These are phyloP conservation scores for Geotrichum australiense DNA, from an alignment of 1,139 yeast genomes.

Conservation along the genomic window DNA sequence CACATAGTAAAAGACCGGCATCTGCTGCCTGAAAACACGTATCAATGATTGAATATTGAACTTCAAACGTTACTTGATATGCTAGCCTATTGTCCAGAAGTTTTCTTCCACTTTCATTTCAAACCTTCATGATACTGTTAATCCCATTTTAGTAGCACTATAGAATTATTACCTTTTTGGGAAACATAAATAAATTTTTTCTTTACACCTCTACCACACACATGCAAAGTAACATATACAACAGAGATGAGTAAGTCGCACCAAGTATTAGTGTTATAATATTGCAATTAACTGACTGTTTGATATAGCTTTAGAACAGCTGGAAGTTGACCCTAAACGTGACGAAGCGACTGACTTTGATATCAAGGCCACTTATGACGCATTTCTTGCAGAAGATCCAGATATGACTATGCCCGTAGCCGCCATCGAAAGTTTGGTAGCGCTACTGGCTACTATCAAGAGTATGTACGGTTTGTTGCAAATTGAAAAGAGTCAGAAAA, in stretches of 20 bases:
- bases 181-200: no score
- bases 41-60: no score
- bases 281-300: not conserved
- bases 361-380: slow-evolving; percentile 70
- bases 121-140: no score
- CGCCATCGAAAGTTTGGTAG: slow-evolving; percentile 89
- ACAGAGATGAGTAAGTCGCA: slow-evolving; percentile 15
- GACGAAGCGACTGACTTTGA: slow-evolving; percentile 44
- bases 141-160: no score
- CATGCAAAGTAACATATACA: no score
- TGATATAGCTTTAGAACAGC: slow-evolving; percentile 1
- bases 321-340: slow-evolving; percentile 14
- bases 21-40: no score
- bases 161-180: no score
- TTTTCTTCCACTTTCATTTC: no score
- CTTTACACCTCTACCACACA: no score
- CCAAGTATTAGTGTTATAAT: not conserved
- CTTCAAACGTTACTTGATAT: no score
- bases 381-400: slow-evolving; percentile 74
- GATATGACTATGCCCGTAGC: slow-evolving; percentile 99
- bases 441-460: slow-evolving; percentile 69
- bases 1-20: no score
- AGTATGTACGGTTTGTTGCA: slow-evolving; percentile 33
- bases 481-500: not conserved
- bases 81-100: no score